Evolutionary conservation across 768 basidiomycete species (phyloP), one percentile per base, ranked within the genome.

Genomic region (Amanita rubescens): DNA sequence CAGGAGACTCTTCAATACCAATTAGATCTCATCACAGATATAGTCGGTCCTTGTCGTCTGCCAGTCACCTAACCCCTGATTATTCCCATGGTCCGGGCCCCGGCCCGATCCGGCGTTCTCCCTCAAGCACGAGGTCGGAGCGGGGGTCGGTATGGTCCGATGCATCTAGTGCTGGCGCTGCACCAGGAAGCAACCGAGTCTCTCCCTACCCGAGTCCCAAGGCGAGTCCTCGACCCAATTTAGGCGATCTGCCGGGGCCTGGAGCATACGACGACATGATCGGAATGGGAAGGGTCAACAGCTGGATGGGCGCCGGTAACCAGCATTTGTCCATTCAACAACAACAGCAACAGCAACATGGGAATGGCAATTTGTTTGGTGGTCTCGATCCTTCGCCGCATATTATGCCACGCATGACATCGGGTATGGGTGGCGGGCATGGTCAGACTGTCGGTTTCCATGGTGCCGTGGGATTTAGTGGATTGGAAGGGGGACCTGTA

Each of bases 131-230:
- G 6, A 62, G 74, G 8, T 66, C 67, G 5, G 73, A 72, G 55
- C 71, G 75, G 24, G 73, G 75, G 14, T 67, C 68, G 8, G 68
- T 65, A 42, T 56, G 64, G 14, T 71, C 65, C 63, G 62, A 61
- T 15, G 56, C 57, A 1, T 50, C 51, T 1, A 37, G 49, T 27
- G 19, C 19, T 7, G 37, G 24, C 22, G 49, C 24, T 0, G 49
- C 22, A 3, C 33, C 24, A 8, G 51, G 64, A 37, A 50, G 49
- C n/a, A 39, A 37, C 10, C 72, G 84, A 2, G 67, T 78, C 2
- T 81, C 75, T 47, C 87, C 82, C 3, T 89, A 84, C 62, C 85
- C 85, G 0, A 80, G 77, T 42, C 85, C 86, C 15, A 80, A 80
- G 34, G 84, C 82, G 4, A 81, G 79, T 50, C 86, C 86, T 20